Conservation (phyloP, 179 eudicot genomes). For the Gypsophila paniculata region DNA sequence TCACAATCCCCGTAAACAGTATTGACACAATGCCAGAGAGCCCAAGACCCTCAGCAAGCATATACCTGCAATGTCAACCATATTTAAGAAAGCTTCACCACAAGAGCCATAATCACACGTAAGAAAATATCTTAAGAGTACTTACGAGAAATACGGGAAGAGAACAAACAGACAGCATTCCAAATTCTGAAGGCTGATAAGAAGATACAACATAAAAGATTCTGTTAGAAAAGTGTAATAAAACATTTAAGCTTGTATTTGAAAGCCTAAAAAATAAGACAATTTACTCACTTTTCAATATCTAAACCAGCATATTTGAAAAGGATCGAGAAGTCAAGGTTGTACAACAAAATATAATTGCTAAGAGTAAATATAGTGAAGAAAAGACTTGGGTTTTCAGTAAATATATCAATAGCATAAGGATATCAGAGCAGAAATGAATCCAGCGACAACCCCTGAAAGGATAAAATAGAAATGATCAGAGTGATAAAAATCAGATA, state of each 20-base stretch:
- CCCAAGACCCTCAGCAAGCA: no score
- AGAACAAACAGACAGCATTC: conserved; percentile 98
- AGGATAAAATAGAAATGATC: conserved; percentile 23
- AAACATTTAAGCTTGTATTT: conserved; percentile 10
- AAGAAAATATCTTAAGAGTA: no score
- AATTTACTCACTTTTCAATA: conserved; percentile 75
- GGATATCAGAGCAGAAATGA: conserved; percentile 97
- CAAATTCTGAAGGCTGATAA: conserved; percentile 92
- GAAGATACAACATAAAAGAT: conserved; percentile 19
- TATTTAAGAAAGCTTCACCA: no score
- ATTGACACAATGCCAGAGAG: no score
- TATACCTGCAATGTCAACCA: no score
- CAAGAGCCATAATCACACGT: no score
- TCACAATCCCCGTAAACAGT: no score
- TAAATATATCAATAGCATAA: conserved; percentile 27
- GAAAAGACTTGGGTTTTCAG: conserved; percentile 1
- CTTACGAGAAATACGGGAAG: conserved; percentile 99
- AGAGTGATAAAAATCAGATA: not conserved
- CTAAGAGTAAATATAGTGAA: not conserved
- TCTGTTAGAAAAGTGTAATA: conserved; percentile 17
- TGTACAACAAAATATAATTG: conserved; percentile 24
- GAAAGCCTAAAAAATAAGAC: conserved; percentile 3
- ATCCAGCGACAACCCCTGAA: conserved; percentile 98
- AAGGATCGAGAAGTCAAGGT: conserved; percentile 88
- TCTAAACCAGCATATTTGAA: conserved; percentile 99